These are phyloP conservation scores for Aspergillus unguis DNA, from an alignment of 2,329 filamentous ascomycete genomes.

Conservation along the genomic window DNA sequence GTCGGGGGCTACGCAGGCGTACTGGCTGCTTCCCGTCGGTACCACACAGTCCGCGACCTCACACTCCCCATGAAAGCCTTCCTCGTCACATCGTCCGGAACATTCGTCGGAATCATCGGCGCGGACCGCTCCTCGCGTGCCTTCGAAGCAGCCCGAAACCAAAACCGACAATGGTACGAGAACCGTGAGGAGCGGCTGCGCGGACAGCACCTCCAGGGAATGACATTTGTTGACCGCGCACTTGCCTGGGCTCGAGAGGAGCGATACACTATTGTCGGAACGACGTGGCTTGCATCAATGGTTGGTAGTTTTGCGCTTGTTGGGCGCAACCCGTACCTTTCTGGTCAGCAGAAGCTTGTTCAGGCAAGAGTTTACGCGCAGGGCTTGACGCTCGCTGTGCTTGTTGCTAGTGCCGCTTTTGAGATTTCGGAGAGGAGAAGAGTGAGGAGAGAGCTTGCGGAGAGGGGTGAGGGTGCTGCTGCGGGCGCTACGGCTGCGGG, in stretches of 20 bases:
- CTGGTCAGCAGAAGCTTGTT: conserved; percentile 79
- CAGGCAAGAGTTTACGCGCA: conserved; percentile 95
- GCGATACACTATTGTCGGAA: conserved; percentile 81
- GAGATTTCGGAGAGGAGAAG: conserved; percentile 75
- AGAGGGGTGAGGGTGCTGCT: conserved; percentile 68
- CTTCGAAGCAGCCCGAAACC: conserved; percentile 69
- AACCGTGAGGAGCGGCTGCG: conserved; percentile 55
- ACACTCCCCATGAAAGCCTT: conserved; percentile 90
- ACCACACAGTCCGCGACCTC: conserved; percentile 72
- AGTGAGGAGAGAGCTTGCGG: conserved; percentile 51
- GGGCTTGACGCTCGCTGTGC: conserved; percentile 77
- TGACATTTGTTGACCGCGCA: conserved; percentile 58
- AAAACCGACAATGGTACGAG: conserved; percentile 65
- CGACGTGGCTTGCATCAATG: conserved; percentile 79
- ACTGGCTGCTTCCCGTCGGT: conserved; percentile 65
- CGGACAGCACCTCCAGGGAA: conserved; percentile 53
- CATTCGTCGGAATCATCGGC: conserved; percentile 82
- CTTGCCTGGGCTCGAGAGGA: conserved; percentile 73
- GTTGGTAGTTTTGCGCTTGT: conserved; percentile 70
- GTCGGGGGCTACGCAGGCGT: conserved; percentile 66
- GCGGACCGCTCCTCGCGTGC: conserved; percentile 71
- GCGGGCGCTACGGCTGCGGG: conserved; percentile 60
- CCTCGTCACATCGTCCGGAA: conserved; percentile 75
- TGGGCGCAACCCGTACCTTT: conserved; percentile 71
- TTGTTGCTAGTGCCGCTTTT: conserved; percentile 77